A percentile compares a stretch with the other conserved stretches of the same genome.
Evolutionary conservation across 208 protist genomes (phyloP).

Genomic region (Trypanosoma boissoni): DNA sequence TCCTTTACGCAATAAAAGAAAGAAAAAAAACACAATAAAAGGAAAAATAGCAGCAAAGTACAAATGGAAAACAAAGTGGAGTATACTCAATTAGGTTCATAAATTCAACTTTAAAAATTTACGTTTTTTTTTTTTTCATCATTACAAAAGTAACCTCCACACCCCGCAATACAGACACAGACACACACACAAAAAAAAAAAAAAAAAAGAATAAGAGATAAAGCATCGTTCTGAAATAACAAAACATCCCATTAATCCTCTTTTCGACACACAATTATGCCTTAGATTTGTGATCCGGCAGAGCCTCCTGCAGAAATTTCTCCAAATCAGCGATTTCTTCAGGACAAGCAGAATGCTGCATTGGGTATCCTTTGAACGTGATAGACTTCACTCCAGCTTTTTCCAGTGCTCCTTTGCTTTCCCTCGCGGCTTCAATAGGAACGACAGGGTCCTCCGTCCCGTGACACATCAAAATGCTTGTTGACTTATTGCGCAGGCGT

Average conservation of each 20-base stretch:
- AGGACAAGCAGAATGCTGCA: constrained; percentile 69
- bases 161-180: too few species aligned
- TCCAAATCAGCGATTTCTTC: constrained; percentile 74
- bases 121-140: constrained; percentile 1
- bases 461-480: constrained; percentile 76
- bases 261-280: background rate
- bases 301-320: constrained; percentile 47
- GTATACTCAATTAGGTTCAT: too few species aligned
- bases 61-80: too few species aligned
- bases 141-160: constrained; percentile 9
- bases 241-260: background rate
- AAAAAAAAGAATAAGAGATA: constrained; percentile 12
- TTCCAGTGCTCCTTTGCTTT: constrained; percentile 47
- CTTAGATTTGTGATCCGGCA: constrained; percentile 30
- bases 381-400: constrained; percentile 31
- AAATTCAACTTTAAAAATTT: background rate
- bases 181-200: constrained; percentile 19
- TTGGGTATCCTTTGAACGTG: constrained; percentile 70
- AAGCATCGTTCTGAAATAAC: background rate
- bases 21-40: background rate
- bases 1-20: background rate
- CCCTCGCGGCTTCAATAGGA: constrained; percentile 44
- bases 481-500: constrained; percentile 30
- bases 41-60: background rate
- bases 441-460: constrained; percentile 75